Base-by-base conservation (phyloP, 257 asterid genomes). In the Solanum chiquidenum region DNA sequence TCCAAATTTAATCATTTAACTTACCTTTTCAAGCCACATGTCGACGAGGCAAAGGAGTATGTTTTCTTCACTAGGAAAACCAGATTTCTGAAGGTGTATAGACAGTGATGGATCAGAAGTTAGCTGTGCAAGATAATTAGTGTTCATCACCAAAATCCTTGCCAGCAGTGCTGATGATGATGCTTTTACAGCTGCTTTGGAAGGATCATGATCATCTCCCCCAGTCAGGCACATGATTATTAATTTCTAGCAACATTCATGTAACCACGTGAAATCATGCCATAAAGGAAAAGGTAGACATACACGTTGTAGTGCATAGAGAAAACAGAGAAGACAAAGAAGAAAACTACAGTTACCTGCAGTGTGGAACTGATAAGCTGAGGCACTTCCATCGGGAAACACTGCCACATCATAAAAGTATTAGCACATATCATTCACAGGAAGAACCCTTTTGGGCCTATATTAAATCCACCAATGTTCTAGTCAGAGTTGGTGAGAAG, bases 11-110 rank as follows among this genome's bases (percentile, higher is more conserved):
- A 55, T 62, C 86, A n/a, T 27, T 14, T 52, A 64, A 66, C 94
- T 89, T 75, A 95, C 99, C 99, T 94, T 95, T 91, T 97, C 99
- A 79, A 96, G 98, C 99, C 99, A 97, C 68, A 95, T 92, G 87
- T 97, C 98, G 66, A 94, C 98, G 71, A 97, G 94, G 94, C 98
- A 94, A 91, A 97, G 98, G 86, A 97, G 98, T 90, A 96, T 90
- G 87, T 91, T 94, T 87, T 95, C 99, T 80, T 97, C 98, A 86
- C 83, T 90, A 64, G 98, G 94, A 92, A 94, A 92, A 74, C 98
- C 98, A 90, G 92, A 90, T 80, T 93, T 93, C 87, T 96, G 98
- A 86, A 95, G 94, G 89, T 90, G 95, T 86, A 91, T 92, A 88
- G 92, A 85, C 69, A 95, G 89, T 80, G 95, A 91, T 55, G 95